Conservation (phyloP, 2,329 filamentous ascomycete species). For the Paraphaeosphaeria sporulosa region DNA sequence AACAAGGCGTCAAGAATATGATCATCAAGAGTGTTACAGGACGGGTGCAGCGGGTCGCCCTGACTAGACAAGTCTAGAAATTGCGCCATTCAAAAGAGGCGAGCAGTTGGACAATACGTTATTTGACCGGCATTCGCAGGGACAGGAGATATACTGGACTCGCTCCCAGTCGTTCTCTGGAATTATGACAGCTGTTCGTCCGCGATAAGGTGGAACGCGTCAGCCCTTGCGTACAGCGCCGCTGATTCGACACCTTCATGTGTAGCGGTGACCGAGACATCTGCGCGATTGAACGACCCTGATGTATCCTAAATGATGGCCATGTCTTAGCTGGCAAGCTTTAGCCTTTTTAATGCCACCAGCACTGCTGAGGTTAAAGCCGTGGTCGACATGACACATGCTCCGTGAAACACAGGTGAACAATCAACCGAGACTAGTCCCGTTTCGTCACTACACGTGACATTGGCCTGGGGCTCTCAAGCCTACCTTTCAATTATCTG, state of each 20-base stretch:
- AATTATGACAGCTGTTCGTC: background rate
- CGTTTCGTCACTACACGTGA: too few species aligned
- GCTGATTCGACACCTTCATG: background rate
- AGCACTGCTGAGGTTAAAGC: background rate
- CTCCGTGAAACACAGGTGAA: too few species aligned
- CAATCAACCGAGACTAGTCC: too few species aligned
- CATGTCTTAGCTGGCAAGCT: background rate
- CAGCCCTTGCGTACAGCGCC: background rate
- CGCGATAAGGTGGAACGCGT: background rate
- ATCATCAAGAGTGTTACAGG: background rate
- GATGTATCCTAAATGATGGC: background rate
- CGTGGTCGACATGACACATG: background rate
- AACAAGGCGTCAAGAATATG: constrained; percentile 7
- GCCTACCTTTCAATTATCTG: too few species aligned
- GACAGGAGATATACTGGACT: background rate
- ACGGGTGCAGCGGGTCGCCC: background rate
- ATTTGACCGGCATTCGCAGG: background rate
- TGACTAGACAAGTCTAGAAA: background rate
- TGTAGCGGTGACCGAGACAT: background rate
- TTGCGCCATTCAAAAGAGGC: background rate
- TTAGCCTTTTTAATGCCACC: background rate
- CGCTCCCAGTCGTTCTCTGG: background rate
- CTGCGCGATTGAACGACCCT: background rate
- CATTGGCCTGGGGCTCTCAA: too few species aligned
- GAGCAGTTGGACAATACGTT: background rate